Conservation (phyloP, 257 asterid genomes). For the Marsdenia floribunda region DNA sequence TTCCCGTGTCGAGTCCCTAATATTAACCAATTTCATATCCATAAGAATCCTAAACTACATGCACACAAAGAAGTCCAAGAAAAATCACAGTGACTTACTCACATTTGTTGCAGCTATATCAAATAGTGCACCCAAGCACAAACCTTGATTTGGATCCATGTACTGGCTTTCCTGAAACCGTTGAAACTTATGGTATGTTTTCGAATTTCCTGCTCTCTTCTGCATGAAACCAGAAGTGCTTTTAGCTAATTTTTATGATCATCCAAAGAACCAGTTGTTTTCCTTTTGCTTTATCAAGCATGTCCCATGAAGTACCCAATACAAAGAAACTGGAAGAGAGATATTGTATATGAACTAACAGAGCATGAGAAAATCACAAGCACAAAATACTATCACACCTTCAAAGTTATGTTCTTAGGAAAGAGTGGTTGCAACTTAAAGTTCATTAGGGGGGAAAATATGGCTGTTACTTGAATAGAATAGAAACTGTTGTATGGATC, state of each 20-base stretch:
- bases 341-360: not conserved
- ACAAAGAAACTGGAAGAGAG: not conserved
- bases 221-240: slow-evolving; percentile 28
- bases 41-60: slow-evolving; percentile 3
- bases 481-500: not conserved
- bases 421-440: not conserved
- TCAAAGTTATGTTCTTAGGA: not conserved
- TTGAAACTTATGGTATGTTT: slow-evolving; percentile 52
- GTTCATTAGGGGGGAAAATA: not conserved
- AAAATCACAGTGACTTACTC: slow-evolving; percentile 20
- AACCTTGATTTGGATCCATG: slow-evolving; percentile 91
- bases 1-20: slow-evolving; percentile 85
- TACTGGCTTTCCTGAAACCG: slow-evolving; percentile 79
- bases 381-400: not conserved
- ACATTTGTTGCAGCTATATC: slow-evolving; percentile 98
- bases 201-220: slow-evolving; percentile 63
- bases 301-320: not conserved
- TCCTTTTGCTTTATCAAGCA: not conserved
- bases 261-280: not conserved
- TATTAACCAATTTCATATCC: slow-evolving; percentile 12
- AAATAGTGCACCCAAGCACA: slow-evolving; percentile 93
- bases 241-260: slow-evolving; percentile 1
- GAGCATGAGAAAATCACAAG: not conserved
- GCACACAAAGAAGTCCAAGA: slow-evolving; percentile 1
- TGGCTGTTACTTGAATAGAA: not conserved